Evolutionary conservation across 768 basidiomycete species (phyloP).

Genomic region (Mrakia gelida): DNA sequence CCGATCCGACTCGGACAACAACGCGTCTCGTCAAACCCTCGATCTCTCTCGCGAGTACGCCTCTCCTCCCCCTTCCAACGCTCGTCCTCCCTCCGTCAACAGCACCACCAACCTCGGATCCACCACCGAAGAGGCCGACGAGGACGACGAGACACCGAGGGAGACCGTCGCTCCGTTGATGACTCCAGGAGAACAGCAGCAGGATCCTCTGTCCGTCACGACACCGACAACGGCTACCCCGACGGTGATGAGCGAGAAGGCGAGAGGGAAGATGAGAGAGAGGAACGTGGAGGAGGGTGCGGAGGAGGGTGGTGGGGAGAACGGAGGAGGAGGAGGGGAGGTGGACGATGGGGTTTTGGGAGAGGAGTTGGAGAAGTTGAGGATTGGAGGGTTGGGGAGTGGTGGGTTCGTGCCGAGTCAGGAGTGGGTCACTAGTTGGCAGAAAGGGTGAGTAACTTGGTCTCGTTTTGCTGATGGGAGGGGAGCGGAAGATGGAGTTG

Average conservation of each 20-base stretch:
- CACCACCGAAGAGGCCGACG: not conserved
- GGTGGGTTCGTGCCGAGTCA: slow-evolving; percentile 85
- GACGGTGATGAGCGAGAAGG: slow-evolving; percentile 67
- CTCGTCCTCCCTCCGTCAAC: not conserved
- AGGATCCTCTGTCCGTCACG: not conserved
- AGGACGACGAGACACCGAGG: not conserved
- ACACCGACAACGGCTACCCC: slow-evolving; percentile 3
- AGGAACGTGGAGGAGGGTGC: slow-evolving; percentile 25
- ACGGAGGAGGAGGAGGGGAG: not conserved
- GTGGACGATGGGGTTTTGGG: slow-evolving; percentile 17
- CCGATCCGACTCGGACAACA: slow-evolving; percentile 1
- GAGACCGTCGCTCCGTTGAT: not conserved
- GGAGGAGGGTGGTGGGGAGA: not conserved
- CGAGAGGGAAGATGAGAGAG: slow-evolving; percentile 83
- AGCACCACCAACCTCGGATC: not conserved
- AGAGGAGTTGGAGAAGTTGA: slow-evolving; percentile 53
- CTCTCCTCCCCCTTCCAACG: not conserved
- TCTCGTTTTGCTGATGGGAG: not conserved
- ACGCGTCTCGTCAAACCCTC: slow-evolving; percentile 17
- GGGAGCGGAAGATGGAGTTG: too few species aligned
- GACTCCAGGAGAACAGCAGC: not conserved
- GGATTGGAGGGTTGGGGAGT: slow-evolving; percentile 51
- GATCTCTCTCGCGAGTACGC: slow-evolving; percentile 8
- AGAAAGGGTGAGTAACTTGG: slow-evolving; percentile 67
- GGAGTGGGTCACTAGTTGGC: slow-evolving; percentile 95